Conservation (phyloP, 768 basidiomycete species). For the Psilocybe tampanensis region DNA sequence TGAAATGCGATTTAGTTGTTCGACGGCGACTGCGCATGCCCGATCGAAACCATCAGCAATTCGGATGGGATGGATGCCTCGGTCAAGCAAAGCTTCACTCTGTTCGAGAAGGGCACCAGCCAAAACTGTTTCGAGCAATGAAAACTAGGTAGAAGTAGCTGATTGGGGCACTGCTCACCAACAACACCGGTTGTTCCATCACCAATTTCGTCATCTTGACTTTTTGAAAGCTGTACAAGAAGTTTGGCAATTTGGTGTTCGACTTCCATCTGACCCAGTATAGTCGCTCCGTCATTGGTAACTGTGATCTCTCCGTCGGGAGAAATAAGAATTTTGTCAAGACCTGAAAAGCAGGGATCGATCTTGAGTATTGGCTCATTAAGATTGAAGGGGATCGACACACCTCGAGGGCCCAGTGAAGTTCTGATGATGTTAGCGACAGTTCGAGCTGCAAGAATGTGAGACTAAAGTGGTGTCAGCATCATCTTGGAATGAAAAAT, state of each 20-base stretch:
- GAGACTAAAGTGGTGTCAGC: conserved; percentile 53
- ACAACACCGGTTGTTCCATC: conserved; percentile 99
- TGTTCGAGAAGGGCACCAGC: conserved; percentile 97
- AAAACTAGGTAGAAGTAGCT: conserved; percentile 1
- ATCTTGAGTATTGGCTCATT: not conserved
- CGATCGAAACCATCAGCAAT: conserved; percentile 99
- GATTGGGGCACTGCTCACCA: conserved; percentile 56
- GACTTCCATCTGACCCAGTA: conserved; percentile 97
- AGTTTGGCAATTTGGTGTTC: conserved; percentile 99
- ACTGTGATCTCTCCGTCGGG: conserved; percentile 99
- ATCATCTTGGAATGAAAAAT: conserved; percentile 10
- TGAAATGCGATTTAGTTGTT: conserved; percentile 87
- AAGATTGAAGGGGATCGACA: not conserved
- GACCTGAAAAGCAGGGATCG: conserved; percentile 49
- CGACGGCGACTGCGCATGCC: conserved; percentile 88
- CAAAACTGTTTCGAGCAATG: conserved; percentile 59
- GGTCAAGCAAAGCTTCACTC: conserved; percentile 93
- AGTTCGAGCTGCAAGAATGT: conserved; percentile 93
- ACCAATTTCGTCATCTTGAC: conserved; percentile 99
- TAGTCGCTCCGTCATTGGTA: conserved; percentile 99
- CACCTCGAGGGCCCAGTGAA: conserved; percentile 93
- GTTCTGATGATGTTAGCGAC: conserved; percentile 95
- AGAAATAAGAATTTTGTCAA: conserved; percentile 94
- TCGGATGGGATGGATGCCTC: conserved; percentile 98
- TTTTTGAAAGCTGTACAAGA: conserved; percentile 93